Evolutionary conservation across 108 stramenopile genomes (phyloP), one percentile per base, ranked within the genome.

Genomic region (Cyclotella choctawhatcheeana): DNA sequence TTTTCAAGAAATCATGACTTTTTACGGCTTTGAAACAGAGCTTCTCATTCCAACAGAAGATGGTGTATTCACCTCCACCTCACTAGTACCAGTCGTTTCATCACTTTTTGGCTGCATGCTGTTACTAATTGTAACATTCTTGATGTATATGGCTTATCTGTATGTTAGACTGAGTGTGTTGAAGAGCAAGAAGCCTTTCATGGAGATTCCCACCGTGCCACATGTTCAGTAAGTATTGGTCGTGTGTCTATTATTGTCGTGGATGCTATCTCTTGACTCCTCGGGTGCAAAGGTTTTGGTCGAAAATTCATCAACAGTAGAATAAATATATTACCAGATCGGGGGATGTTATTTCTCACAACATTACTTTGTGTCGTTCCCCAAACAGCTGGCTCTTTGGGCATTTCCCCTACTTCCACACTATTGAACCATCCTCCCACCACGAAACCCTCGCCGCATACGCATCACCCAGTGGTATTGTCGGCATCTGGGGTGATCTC

Each of bases 401-500:
- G 0, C 64, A 66, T 64, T 74, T 64, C 55, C 2, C 32, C 22
- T 2, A 44, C 27, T 31, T 74, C 3, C 30, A 52, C 51, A 22
- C 51, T 7, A 0, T 64, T 43, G 21, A 54, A 13, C 72, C 72
- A 21, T 13, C 22, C 13, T 1, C 5, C 2, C 72, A 73, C 13
- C 0, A 29, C 53, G 2, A 7, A 0, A 0, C 64, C 12, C 64
- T 74, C 44, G 20, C 14, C 24, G 5, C 45, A 0, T 43, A 58
- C 44, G 30, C 56, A 32, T 62, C 73, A 5, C 73, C 73, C 29
- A 20, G 17, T 14, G 73, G 73, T 20, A 65, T 74, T 8, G 35
- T 55, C 2, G 22, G 35, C 18, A 25, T 74, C 13, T 74, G 48
- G 45, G 73, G 64, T 6, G 61, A 63, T 5, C n/a, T 54, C 7